phyloP scores from a whole-genome alignment of 2,329 filamentous ascomycete species.

The Cladosporium sp. region DNA sequence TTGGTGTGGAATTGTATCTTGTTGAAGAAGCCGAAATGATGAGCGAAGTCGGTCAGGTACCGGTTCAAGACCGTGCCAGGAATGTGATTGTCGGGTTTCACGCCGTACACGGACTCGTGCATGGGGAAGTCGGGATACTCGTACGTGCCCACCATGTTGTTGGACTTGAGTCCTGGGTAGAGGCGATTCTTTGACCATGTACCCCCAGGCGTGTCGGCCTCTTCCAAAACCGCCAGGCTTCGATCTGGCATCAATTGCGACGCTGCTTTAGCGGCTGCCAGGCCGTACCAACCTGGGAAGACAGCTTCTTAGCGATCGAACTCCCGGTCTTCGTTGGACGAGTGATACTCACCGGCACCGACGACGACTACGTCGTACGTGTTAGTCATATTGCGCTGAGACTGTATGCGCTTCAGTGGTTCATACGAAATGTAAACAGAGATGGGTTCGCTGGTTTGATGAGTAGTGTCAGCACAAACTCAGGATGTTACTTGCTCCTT shows the following conservation, averaged over 20 bases:
- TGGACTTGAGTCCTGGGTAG: constrained; percentile 65
- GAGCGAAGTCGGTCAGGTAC: constrained; percentile 54
- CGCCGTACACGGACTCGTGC: constrained; percentile 39
- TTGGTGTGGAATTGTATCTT: constrained; percentile 48
- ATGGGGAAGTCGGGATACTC: constrained; percentile 73
- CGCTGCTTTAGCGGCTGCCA: constrained; percentile 47
- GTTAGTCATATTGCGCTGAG: neutral
- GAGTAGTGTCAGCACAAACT: no score
- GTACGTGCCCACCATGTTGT: constrained; percentile 69
- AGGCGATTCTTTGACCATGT: constrained; percentile 64
- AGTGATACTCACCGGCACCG: constrained; percentile 5
- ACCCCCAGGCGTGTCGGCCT: constrained; percentile 50
- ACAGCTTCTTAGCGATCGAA: neutral
- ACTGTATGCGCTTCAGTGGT: no score
- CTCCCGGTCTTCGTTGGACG: neutral
- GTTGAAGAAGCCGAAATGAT: constrained; percentile 47
- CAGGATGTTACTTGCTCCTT: no score
- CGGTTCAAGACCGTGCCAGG: constrained; percentile 51
- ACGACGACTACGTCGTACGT: constrained; percentile 8
- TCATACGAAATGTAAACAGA: no score
- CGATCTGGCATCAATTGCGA: constrained; percentile 38
- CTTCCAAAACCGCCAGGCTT: constrained; percentile 42
- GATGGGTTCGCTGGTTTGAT: no score
- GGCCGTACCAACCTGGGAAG: constrained; percentile 39
- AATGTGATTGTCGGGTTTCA: constrained; percentile 53